These are phyloP conservation scores for Xylariaceae sp. DNA, from an alignment of 2,329 filamentous ascomycete species.

Conservation along the genomic window DNA sequence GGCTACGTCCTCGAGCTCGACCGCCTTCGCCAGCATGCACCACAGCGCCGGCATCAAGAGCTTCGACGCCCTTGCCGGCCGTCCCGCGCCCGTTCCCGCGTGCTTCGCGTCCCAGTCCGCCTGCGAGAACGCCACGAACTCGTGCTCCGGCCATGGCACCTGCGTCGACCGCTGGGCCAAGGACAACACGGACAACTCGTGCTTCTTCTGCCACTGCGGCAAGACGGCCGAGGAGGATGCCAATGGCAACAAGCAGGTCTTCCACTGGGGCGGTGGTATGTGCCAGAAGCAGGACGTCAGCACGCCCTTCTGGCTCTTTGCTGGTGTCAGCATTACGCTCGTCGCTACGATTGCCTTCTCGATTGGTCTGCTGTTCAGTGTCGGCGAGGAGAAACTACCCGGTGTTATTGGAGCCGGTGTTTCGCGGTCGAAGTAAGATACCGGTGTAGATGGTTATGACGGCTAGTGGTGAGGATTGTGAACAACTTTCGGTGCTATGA, in stretches of 20 bases:
- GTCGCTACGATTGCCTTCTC: conserved; percentile 63
- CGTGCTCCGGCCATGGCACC: conserved; percentile 75
- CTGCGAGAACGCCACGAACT: conserved; percentile 65
- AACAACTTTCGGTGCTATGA: not conserved
- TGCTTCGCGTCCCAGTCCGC: conserved; percentile 69
- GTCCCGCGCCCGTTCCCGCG: conserved; percentile 48
- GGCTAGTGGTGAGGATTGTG: not conserved
- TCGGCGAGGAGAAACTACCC: conserved; percentile 82
- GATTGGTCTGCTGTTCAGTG: conserved; percentile 72
- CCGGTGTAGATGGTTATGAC: not conserved
- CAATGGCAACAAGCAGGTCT: conserved; percentile 42
- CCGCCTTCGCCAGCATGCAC: conserved; percentile 22
- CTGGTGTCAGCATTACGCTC: conserved; percentile 65
- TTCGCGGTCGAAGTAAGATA: conserved; percentile 54
- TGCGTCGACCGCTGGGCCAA: conserved; percentile 64
- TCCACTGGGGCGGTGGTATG: conserved; percentile 76
- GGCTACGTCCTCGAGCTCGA: conserved; percentile 21
- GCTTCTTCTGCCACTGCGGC: conserved; percentile 75
- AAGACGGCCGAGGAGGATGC: conserved; percentile 47
- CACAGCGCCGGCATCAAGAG: conserved; percentile 12
- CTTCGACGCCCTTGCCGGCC: conserved; percentile 34
- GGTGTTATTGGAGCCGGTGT: conserved; percentile 96
- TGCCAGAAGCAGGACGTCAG: conserved; percentile 93
- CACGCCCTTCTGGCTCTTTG: conserved; percentile 81
- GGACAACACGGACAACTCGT: conserved; percentile 42